Evolutionary conservation across 352 stramenopile species (phyloP).

Genomic region (Phytophthora sp.): DNA sequence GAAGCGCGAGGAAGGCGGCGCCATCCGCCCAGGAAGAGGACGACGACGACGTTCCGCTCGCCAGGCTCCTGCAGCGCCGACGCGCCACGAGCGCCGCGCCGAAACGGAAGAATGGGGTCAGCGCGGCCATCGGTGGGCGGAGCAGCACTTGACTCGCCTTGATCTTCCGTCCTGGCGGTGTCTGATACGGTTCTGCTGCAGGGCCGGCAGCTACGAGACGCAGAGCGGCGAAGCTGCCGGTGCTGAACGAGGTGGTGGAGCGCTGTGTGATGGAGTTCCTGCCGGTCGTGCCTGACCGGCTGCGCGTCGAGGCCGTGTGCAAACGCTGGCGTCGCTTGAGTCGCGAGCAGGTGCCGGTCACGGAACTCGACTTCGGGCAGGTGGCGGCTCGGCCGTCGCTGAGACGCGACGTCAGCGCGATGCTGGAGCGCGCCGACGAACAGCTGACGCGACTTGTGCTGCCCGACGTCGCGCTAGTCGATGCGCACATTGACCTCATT

Average conservation of each 20-base stretch:
- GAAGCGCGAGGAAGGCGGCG: neutral
- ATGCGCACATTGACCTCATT: constrained; percentile 48
- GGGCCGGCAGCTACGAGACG: constrained; percentile 1
- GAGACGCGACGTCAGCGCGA: constrained; percentile 37
- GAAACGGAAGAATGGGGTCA: constrained; percentile 21
- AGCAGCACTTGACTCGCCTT: constrained; percentile 29
- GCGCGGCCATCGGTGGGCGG: constrained; percentile 3
- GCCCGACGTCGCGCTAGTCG: constrained; percentile 52
- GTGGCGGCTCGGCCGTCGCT: constrained; percentile 28
- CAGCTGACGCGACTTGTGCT: constrained; percentile 45
- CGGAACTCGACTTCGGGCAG: constrained; percentile 55
- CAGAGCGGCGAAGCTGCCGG: neutral
- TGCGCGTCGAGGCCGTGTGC: constrained; percentile 60
- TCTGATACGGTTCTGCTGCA: constrained; percentile 19
- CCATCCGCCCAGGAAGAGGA: too few species aligned
- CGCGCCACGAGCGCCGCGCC: constrained; percentile 2
- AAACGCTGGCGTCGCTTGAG: constrained; percentile 57
- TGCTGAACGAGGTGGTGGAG: constrained; percentile 51
- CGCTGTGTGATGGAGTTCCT: constrained; percentile 57
- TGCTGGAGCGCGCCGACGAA: constrained; percentile 45
- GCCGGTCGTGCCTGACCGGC: constrained; percentile 51
- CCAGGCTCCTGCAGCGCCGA: constrained; percentile 20
- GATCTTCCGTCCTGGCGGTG: neutral
- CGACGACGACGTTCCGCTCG: constrained; percentile 32
- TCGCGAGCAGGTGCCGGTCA: constrained; percentile 42